A percentile compares a stretch with the other conserved stretches of the same genome.
Evolutionary conservation across 768 basidiomycete genomes (phyloP).

Genomic region (Sutorius australiensis): DNA sequence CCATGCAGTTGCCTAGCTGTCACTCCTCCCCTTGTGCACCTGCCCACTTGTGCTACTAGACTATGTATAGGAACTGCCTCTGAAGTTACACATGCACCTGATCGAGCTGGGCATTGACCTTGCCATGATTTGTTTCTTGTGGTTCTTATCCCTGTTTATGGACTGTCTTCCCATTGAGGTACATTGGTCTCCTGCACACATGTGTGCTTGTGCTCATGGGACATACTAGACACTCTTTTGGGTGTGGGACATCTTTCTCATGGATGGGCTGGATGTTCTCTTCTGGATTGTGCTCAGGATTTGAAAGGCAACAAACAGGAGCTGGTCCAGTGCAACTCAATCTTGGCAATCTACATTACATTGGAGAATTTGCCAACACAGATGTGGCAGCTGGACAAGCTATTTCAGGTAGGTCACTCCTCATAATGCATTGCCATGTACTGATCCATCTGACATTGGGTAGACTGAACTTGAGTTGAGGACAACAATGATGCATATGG

Average conservation of each 20-base stretch:
- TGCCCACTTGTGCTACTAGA: slow-evolving; percentile 90
- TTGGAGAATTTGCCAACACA: slow-evolving; percentile 86
- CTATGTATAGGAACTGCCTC: slow-evolving; percentile 73
- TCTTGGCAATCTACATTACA: slow-evolving; percentile 85
- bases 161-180: slow-evolving; percentile 96
- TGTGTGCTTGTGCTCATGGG: background rate
- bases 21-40: slow-evolving; percentile 86
- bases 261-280: slow-evolving; percentile 87
- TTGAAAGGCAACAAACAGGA: slow-evolving; percentile 80
- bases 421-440: background rate
- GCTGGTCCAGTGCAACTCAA: slow-evolving; percentile 77
- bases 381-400: slow-evolving; percentile 90
- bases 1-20: too few relatives aligned
- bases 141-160: slow-evolving; percentile 96
- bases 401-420: slow-evolving; percentile 63
- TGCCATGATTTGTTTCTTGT: slow-evolving; percentile 94
- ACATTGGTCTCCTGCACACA: slow-evolving; percentile 7
- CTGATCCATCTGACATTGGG: background rate
- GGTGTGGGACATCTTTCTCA: slow-evolving; percentile 94
- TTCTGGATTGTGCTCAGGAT: slow-evolving; percentile 90
- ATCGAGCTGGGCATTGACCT: slow-evolving; percentile 82
- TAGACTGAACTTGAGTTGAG: slow-evolving; percentile 61
- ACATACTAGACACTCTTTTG: slow-evolving; percentile 79
- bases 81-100: slow-evolving; percentile 74
- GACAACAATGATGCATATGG: slow-evolving; percentile 46